These are phyloP conservation scores for Eragrostis tef DNA, from an alignment of 202 grass and related monocot genomes.

Conservation along the genomic window DNA sequence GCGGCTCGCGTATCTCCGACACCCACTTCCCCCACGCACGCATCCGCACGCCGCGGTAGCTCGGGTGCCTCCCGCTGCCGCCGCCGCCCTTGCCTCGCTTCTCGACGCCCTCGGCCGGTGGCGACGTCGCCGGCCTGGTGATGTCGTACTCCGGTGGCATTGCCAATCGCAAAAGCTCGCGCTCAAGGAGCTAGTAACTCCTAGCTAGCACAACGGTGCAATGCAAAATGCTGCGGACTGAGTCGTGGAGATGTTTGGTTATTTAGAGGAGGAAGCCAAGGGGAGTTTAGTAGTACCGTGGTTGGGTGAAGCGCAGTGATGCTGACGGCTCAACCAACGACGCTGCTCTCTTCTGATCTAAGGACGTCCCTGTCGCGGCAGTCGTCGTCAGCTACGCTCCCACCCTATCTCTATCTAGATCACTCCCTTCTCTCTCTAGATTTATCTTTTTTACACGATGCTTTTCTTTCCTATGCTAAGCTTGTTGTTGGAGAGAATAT, in stretches of 20 bases:
- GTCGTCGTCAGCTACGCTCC: conserved; percentile 40
- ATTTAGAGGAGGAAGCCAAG: neutral
- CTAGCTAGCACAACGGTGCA: neutral
- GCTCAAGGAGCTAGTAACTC: neutral
- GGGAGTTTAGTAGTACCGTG: conserved; percentile 36
- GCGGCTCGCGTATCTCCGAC: conserved; percentile 84
- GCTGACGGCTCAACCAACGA: conserved; percentile 38
- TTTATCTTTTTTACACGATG: neutral
- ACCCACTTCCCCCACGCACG: conserved; percentile 84
- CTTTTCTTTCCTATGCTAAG: neutral
- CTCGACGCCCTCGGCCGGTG: neutral
- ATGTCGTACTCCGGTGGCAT: conserved; percentile 40
- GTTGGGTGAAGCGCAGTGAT: conserved; percentile 42
- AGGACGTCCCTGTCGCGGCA: conserved; percentile 17
- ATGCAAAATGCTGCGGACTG: neutral
- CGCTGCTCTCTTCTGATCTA: neutral
- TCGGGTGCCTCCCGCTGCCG: conserved; percentile 10
- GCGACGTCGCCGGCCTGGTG: conserved; percentile 15
- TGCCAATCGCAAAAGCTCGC: neutral
- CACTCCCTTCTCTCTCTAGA: neutral
- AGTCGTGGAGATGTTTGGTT: neutral
- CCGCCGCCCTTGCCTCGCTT: conserved; percentile 1
- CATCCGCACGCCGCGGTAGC: conserved; percentile 75
- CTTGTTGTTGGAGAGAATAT: neutral
- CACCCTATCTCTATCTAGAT: too few relatives aligned